Evolutionary conservation across 2,329 filamentous ascomycete genomes (phyloP).

Genomic region (Colletotrichum tanaceti): DNA sequence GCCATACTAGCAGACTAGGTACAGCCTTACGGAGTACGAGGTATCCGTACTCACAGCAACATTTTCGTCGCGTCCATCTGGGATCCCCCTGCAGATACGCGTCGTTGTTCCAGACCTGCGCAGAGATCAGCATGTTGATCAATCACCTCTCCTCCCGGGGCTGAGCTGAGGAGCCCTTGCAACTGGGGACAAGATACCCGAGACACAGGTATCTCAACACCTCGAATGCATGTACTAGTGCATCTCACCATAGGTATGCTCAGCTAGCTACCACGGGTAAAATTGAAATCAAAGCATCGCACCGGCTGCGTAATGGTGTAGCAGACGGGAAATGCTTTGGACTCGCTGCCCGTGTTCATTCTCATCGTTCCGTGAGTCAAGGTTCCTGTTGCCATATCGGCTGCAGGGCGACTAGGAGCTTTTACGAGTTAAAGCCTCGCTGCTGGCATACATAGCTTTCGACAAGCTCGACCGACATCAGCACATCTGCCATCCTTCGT

Average conservation of each 20-base stretch:
- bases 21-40: too few relatives aligned
- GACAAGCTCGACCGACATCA: background rate
- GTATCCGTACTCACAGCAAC: background rate
- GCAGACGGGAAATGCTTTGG: too few relatives aligned
- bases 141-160: slow-evolving; percentile 1
- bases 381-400: background rate
- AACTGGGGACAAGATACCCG: background rate
- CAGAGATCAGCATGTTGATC: slow-evolving; percentile 14
- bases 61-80: background rate
- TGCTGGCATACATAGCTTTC: background rate
- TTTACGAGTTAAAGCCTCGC: background rate
- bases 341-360: background rate
- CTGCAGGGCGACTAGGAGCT: background rate
- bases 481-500: background rate
- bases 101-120: background rate
- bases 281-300: background rate
- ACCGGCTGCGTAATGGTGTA: too few relatives aligned
- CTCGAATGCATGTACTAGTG: background rate
- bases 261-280: background rate
- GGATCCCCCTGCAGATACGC: background rate
- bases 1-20: too few relatives aligned
- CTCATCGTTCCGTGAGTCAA: background rate
- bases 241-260: slow-evolving; percentile 18
- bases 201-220: background rate
- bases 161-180: slow-evolving; percentile 8